Evolutionary conservation across 73 alveolate species (phyloP), one percentile per base, ranked within the genome.

Genomic region (Blepharisma stoltei): DNA sequence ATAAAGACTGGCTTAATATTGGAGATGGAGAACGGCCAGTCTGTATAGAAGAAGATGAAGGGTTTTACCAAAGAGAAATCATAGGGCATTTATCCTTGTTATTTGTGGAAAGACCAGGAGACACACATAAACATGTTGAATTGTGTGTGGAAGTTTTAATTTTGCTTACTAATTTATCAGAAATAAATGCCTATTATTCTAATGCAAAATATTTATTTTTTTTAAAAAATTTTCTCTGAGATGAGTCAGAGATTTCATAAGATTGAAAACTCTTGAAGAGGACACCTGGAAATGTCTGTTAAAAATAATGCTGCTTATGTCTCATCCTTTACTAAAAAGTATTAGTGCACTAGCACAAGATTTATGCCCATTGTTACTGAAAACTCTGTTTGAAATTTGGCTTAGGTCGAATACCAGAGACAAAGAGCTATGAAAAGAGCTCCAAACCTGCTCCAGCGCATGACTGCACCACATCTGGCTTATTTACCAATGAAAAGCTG

Each of bases 331-430:
- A 9, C 73, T 60, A 9, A 60, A 60, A 60, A 60, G 46, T 60
- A 18, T 9, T 60, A 18, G 46, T 20, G 11, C 23, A 9, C 5
- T 60, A 18, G 37, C 73, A 9, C 38, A 25, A 60, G 73, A 60
- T 8, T 14, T 60, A 8, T 8, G 46, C 48, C 73, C 73, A 18
- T 38, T 60, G 2, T 60, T 60, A 38, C 23, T 60, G 14, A 60
- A 60, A 60, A 25, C 23, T n/a, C 47, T 60, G 2, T 60, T 60
- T 60, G 73, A 60, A 60, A 60, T 60, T 38, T 60, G 73, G 73
- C 46, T 60, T 25, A 60, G 73, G 46, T 60, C 73, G 18, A 60
- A 60, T 25, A 60, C 73, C 18, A n/a, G 73, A 9, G 45, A 60
- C 18, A 9, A 8, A 14, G 73, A 20, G 18, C 73, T 60, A 14